Evolutionary conservation across 2,329 filamentous ascomycete species (phyloP).

Genomic region (Pleomassaria siparia): DNA sequence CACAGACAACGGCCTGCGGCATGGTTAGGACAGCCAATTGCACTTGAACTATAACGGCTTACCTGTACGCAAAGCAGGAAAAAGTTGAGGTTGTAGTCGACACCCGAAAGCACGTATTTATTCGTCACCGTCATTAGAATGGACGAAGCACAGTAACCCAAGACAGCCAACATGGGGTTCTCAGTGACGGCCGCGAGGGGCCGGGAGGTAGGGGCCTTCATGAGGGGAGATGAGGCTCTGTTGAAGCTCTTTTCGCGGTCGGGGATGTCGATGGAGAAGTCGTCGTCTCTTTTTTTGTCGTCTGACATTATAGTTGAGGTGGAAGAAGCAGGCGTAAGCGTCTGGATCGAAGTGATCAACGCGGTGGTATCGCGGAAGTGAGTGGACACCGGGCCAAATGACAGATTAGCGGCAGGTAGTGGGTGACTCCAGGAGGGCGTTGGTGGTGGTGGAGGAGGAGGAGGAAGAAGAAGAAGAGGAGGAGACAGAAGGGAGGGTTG

Average conservation of each 20-base stretch:
- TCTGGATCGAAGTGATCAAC: background rate
- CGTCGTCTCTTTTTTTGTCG: slow-evolving; percentile 84
- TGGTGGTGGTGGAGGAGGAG: slow-evolving; percentile 8
- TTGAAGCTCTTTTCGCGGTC: slow-evolving; percentile 53
- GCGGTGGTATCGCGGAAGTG: slow-evolving; percentile 13
- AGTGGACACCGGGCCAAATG: slow-evolving; percentile 15
- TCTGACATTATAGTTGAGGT: slow-evolving; percentile 66
- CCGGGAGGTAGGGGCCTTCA: slow-evolving; percentile 38
- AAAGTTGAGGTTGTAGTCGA: slow-evolving; percentile 93
- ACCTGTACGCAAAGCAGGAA: slow-evolving; percentile 93
- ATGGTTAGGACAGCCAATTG: slow-evolving; percentile 18
- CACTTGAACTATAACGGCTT: slow-evolving; percentile 37
- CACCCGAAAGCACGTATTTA: slow-evolving; percentile 94
- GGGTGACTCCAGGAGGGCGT: slow-evolving; percentile 2
- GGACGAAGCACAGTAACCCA: slow-evolving; percentile 92
- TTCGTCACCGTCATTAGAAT: slow-evolving; percentile 99
- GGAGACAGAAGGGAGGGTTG: slow-evolving; percentile 14
- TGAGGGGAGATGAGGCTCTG: slow-evolving; percentile 50
- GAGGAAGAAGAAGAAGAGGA: slow-evolving; percentile 14
- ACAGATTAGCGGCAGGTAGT: slow-evolving; percentile 15
- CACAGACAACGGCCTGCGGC: slow-evolving; percentile 80
- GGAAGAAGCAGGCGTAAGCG: slow-evolving; percentile 5
- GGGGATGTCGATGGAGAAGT: slow-evolving; percentile 66
- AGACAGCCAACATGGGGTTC: slow-evolving; percentile 76
- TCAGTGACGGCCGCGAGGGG: slow-evolving; percentile 57